phyloP scores from a whole-genome alignment of 148 eudicot genomes.

The Drosera capensis region DNA sequence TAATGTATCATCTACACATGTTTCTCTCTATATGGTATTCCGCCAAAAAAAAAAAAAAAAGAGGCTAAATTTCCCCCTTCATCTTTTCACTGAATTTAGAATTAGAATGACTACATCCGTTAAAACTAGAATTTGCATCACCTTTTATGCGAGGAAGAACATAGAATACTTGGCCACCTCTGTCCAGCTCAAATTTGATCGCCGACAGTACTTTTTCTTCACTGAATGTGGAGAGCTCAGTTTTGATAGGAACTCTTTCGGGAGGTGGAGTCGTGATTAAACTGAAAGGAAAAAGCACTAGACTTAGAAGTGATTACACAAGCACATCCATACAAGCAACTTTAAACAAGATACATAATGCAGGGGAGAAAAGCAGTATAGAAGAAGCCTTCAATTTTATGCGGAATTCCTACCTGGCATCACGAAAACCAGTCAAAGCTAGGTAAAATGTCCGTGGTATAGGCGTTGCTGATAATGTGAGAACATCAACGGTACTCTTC shows the following conservation, averaged over 20 bases:
- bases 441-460: slow-evolving; percentile 96
- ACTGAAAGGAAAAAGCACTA: slow-evolving; percentile 22
- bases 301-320: neutral
- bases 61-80: too few relatives aligned
- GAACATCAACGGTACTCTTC: slow-evolving; percentile 91
- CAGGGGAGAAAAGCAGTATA: neutral
- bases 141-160: slow-evolving; percentile 99
- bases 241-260: slow-evolving; percentile 93
- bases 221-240: slow-evolving; percentile 71
- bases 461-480: slow-evolving; percentile 96
- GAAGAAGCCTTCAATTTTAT: neutral
- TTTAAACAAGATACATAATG: neutral
- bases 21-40: too few relatives aligned
- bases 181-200: slow-evolving; percentile 80
- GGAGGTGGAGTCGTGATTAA: slow-evolving; percentile 96
- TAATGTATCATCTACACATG: too few relatives aligned
- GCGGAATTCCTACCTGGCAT: slow-evolving; percentile 59
- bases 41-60: too few relatives aligned
- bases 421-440: slow-evolving; percentile 95
- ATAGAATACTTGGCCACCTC: slow-evolving; percentile 92
- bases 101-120: too few relatives aligned
- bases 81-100: too few relatives aligned
- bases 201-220: slow-evolving; percentile 72
- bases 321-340: neutral
- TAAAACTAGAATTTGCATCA: slow-evolving; percentile 15